Evolutionary conservation across 129 eudicot species (phyloP).

Genomic region (Flaveria ramosissima): DNA sequence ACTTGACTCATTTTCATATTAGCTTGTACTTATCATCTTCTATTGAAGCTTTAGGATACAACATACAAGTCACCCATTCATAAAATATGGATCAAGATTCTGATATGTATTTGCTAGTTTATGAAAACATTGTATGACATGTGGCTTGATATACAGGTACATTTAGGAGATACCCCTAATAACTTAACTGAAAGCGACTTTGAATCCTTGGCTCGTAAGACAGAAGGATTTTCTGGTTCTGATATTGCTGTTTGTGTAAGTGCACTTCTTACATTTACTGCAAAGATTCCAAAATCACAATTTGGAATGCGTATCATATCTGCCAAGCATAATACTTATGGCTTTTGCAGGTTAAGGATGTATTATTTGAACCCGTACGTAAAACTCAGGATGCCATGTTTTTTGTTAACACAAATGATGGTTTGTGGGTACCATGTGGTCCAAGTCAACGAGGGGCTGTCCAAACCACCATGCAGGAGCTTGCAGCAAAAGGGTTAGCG

Average conservation of each 20-base stretch:
- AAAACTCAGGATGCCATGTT: slow-evolving; percentile 99
- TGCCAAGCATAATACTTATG: slow-evolving; percentile 3
- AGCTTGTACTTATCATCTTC: not conserved
- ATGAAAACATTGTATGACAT: not conserved
- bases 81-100: not conserved
- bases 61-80: not conserved
- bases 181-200: slow-evolving; percentile 89
- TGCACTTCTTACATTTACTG: slow-evolving; percentile 8
- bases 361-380: slow-evolving; percentile 96
- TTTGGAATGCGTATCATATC: not conserved
- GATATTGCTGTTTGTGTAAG: slow-evolving; percentile 99
- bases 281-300: not conserved
- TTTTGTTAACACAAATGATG: slow-evolving; percentile 67
- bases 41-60: not conserved
- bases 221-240: slow-evolving; percentile 99
- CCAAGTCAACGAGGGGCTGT: slow-evolving; percentile 93
- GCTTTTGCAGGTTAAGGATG: slow-evolving; percentile 82
- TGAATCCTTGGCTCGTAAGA: slow-evolving; percentile 74
- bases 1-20: not conserved
- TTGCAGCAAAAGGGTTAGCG: slow-evolving; percentile 86
- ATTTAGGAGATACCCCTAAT: slow-evolving; percentile 96
- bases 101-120: slow-evolving; percentile 1
- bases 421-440: slow-evolving; percentile 93
- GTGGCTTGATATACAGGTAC: slow-evolving; percentile 65
- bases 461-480: slow-evolving; percentile 93